Evolutionary conservation across 1,139 yeast genomes (phyloP).

Genomic region (Yamadazyma diddensiae): DNA sequence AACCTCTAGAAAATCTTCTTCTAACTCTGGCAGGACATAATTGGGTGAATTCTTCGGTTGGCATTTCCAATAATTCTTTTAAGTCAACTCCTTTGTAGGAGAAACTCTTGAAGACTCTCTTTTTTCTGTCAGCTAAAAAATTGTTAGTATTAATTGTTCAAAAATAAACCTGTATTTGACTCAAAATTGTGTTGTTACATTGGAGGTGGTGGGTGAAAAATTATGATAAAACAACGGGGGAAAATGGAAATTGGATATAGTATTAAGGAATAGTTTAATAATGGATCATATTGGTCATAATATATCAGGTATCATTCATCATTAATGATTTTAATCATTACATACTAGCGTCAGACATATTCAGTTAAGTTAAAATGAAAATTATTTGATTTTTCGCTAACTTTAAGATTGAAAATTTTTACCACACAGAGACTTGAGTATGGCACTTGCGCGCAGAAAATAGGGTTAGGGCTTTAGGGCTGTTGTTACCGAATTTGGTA

Average conservation of each 20-base stretch:
- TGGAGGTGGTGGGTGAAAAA: too few species aligned
- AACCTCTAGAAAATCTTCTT: conserved; percentile 99
- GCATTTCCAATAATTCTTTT: conserved; percentile 88
- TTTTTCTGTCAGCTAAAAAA: conserved; percentile 61
- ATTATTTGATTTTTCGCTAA: conserved; percentile 7
- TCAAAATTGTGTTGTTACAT: too few species aligned
- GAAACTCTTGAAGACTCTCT: conserved; percentile 95
- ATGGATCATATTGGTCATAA: too few species aligned
- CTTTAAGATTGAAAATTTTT: conserved; percentile 6
- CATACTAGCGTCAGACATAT: conserved; percentile 51
- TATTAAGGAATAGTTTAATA: too few species aligned
- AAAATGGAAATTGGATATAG: not conserved
- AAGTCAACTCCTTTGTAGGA: conserved; percentile 99
- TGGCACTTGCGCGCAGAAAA: too few species aligned
- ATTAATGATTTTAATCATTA: conserved; percentile 13
- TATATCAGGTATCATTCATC: not conserved
- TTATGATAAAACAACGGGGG: not conserved
- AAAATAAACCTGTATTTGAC: too few species aligned
- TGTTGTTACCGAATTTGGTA: conserved; percentile 3
- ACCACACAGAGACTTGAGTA: too few species aligned
- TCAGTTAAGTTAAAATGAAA: conserved; percentile 15
- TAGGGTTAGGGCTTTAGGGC: conserved; percentile 6
- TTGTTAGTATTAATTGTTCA: conserved; percentile 30
- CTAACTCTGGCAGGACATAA: conserved; percentile 98
- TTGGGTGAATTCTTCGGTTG: conserved; percentile 96